Base-by-base conservation (phyloP, 176 grass and related monocot species). In the Musa itinerans region DNA sequence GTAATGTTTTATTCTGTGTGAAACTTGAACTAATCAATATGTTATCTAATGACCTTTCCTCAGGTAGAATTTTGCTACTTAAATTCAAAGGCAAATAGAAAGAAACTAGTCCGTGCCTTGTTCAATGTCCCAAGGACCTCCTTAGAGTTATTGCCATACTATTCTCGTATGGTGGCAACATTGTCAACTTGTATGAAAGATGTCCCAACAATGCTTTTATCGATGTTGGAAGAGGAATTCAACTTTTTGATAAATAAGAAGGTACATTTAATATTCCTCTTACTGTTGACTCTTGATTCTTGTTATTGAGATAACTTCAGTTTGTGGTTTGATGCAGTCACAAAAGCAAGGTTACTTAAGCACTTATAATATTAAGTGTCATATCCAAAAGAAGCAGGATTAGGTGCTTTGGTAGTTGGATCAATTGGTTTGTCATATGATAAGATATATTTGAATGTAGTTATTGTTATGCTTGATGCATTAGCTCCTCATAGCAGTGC, bases 31-130 rank as follows among this genome's bases (percentile, higher is more conserved):
- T 71, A 15, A 52, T 65, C 86, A 52, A 74, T 65, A 65, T 83
- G 52, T 16, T 79, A 50, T 69, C 69, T 81, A 23, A 77, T 50
- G 82, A 52, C 8, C 29, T 80, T 86, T 73, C 57, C 23, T 16
- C 88, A 99, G 95, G 95, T 99, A 72, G 95, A 99, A 72, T 99
- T 99, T 83, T 99, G 95, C 83, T 99, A 99, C 85, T 81, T 94
- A 24, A 99, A 99, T 71, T 89, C 95, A 65, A 99, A 99, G 93
- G 78, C 90, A 89, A 93, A 83, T 72, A 86, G 95, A 71, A 99
- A 99, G 91, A 99, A 94, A 85, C 87, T 99, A 71, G 90, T 88
- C 51, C 82, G 95, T 63, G 83, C 84, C 48, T 68, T 94, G 65
- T 99, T 94, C 76, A 90, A 83, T 62, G 95, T 94, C 58, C 86